Evolutionary conservation across 2,329 filamentous ascomycete genomes (phyloP).

Genomic region (Aspergillus arachidicola): DNA sequence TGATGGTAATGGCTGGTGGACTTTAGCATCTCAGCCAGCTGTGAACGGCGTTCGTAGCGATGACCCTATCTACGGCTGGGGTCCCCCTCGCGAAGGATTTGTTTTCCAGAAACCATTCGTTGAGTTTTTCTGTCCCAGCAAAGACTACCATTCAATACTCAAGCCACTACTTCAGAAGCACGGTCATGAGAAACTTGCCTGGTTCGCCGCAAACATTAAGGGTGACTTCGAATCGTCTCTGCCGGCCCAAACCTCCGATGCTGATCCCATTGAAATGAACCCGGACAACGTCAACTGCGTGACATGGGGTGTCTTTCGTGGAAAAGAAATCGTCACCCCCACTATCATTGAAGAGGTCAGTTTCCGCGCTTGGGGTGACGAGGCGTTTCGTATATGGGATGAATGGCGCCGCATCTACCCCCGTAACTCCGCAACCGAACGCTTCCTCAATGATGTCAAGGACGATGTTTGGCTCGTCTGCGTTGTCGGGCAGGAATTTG

Average conservation of each 20-base stretch:
- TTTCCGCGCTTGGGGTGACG: conserved; percentile 91
- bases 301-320: conserved; percentile 93
- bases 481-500: conserved; percentile 51
- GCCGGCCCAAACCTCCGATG: conserved; percentile 28
- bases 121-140: conserved; percentile 82
- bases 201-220: conserved; percentile 78
- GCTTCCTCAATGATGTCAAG: conserved; percentile 68
- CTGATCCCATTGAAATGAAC: conserved; percentile 38
- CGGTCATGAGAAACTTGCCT: conserved; percentile 72
- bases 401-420: conserved; percentile 92
- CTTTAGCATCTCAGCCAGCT: conserved; percentile 90
- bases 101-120: conserved; percentile 99
- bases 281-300: conserved; percentile 79
- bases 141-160: conserved; percentile 69
- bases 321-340: conserved; percentile 93
- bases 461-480: conserved; percentile 87
- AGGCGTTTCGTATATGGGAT: conserved; percentile 92
- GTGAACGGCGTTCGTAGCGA: conserved; percentile 81
- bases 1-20: conserved; percentile 83
- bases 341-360: conserved; percentile 96
- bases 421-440: conserved; percentile 69
- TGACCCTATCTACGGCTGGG: conserved; percentile 87
- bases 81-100: conserved; percentile 79
- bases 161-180: conserved; percentile 62
- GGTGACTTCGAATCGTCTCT: conserved; percentile 75